Evolutionary conservation across 352 stramenopile genomes (phyloP), one percentile per base, ranked within the genome.

Genomic region (Pythium graminicola): DNA sequence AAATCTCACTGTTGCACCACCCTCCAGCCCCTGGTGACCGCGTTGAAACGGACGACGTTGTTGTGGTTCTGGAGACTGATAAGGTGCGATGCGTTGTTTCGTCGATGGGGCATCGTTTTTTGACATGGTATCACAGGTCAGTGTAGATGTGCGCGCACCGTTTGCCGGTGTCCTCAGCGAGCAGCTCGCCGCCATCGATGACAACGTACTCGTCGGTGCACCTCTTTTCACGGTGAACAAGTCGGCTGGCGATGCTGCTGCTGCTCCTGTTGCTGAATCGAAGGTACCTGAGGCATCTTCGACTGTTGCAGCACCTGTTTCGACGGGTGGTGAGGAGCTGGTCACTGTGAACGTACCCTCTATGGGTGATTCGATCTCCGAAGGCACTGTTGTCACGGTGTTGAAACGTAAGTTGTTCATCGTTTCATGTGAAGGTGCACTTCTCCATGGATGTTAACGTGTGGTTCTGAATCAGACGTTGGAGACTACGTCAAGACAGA

Each of bases 61-160:
- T 99, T 11, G 81, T 96, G n/a, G 85, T 98, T 42, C 78, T 99
- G 23, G 97, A 99, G 80, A 99, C 97, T 1, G 97, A 99, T 68
- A 99, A 99, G 80, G 96, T 99, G 14, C 64, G 72, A 3, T 39
- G 11, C 22, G 23, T 17, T 22, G 7, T 49, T 17, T 16, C 20
- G 24, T 32, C n/a, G 7, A 13, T 46, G 28, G 16, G 26, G 43
- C 19, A 4, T 35, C 5, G 11, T 19, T 17, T 6, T n/a, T 50
- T 26, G 27, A 39, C 16, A 20, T 36, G 9, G 38, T 44, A 22
- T 44, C 38, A 29, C 26, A 86, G 76, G 72, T 95, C n/a, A 96
- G 80, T 39, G 78, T 97, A 53, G 86, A 97, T 46, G 85, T 97
- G 23, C 83, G 89, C 36, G 95, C 89, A 28, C 81, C 89, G 1